A percentile compares a stretch with the other conserved stretches of the same genome.
phyloP scores from a whole-genome alignment of 2,329 filamentous ascomycete genomes.

The Cryoendolithus antarcticus region DNA sequence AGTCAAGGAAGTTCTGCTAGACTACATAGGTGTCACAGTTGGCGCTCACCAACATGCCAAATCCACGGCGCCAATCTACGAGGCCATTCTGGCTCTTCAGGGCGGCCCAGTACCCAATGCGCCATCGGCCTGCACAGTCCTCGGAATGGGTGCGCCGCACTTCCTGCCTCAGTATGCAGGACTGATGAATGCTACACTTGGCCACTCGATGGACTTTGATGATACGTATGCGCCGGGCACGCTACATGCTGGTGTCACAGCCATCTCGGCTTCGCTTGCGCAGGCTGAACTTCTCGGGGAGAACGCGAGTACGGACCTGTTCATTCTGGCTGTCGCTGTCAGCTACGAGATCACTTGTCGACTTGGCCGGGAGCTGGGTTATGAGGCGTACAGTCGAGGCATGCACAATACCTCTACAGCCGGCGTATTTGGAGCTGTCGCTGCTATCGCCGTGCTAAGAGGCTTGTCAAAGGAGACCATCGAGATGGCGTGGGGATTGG shows the following conservation, averaged over 20 bases:
- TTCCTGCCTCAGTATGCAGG: constrained; percentile 29
- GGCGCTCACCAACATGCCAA: constrained; percentile 16
- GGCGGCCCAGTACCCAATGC: constrained; percentile 9
- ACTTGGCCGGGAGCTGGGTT: constrained; percentile 23
- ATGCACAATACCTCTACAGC: constrained; percentile 28
- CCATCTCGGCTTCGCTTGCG: constrained; percentile 27
- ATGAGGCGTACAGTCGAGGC: constrained; percentile 24
- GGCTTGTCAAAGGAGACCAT: constrained; percentile 13
- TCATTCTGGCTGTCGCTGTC: constrained; percentile 23
- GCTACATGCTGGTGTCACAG: constrained; percentile 30
- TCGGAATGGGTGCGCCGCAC: constrained; percentile 20
- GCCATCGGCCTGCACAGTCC: constrained; percentile 18
- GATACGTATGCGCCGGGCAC: constrained; percentile 32
- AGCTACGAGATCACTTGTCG: constrained; percentile 25
- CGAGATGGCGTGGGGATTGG: constrained; percentile 26
- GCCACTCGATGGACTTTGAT: constrained; percentile 34
- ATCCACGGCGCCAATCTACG: constrained; percentile 16
- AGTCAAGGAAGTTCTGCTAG: constrained; percentile 20
- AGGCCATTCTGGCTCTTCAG: constrained; percentile 15
- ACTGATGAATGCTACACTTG: constrained; percentile 31
- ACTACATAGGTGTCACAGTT: constrained; percentile 18
- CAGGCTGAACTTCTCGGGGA: constrained; percentile 19
- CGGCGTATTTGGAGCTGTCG: constrained; percentile 26
- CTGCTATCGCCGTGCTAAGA: constrained; percentile 21
- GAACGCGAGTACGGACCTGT: constrained; percentile 8